Evolutionary conservation across 2,329 filamentous ascomycete species (phyloP).

Genomic region (Aspergillus aculeatinus): DNA sequence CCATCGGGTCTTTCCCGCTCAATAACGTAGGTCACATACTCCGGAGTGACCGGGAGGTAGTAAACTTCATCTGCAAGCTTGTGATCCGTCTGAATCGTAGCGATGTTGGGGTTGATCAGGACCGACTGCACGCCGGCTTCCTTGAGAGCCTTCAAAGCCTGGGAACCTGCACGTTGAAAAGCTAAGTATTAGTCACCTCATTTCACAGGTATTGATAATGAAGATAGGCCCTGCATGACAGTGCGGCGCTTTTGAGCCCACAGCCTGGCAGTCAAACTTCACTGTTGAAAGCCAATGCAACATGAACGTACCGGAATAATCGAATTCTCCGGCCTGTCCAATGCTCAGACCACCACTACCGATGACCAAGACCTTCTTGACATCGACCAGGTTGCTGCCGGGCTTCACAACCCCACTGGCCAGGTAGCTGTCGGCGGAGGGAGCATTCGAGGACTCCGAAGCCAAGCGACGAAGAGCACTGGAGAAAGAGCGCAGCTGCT

Average conservation of each 20-base stretch:
- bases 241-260: too few species aligned
- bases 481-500: constrained; percentile 46
- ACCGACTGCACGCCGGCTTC: constrained; percentile 90
- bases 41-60: constrained; percentile 94
- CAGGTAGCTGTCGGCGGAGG: constrained; percentile 82
- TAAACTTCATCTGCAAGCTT: constrained; percentile 95
- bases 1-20: constrained; percentile 94
- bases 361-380: constrained; percentile 97
- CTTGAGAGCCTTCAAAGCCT: constrained; percentile 94
- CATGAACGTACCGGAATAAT: constrained; percentile 81
- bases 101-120: constrained; percentile 96
- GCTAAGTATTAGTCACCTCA: constrained; percentile 20
- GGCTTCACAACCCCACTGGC: constrained; percentile 82
- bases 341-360: constrained; percentile 93
- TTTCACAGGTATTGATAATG: background rate
- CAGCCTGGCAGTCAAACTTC: background rate
- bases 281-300: background rate
- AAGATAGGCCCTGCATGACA: background rate
- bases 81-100: constrained; percentile 97
- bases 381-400: constrained; percentile 73
- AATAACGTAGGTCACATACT: constrained; percentile 97
- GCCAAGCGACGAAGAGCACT: constrained; percentile 40
- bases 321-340: constrained; percentile 96
- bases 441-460: constrained; percentile 63
- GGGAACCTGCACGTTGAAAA: constrained; percentile 64